A percentile compares a stretch with the other conserved stretches of the same genome.
Conservation (phyloP, 352 stramenopile species). For the Thalassiosira tumida region DNA sequence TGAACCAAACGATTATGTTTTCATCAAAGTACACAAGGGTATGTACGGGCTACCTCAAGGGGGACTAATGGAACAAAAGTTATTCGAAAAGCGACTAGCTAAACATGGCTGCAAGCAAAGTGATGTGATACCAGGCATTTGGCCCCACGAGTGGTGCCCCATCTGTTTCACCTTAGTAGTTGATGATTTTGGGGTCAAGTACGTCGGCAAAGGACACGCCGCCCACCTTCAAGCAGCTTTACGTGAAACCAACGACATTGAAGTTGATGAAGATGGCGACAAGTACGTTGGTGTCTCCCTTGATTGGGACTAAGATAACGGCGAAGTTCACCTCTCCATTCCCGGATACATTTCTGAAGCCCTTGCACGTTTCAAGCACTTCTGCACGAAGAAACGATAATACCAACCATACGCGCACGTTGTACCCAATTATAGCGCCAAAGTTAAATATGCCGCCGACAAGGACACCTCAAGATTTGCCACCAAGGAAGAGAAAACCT, state of each 20-base stretch:
- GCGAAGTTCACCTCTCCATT: conserved; percentile 54
- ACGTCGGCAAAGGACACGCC: neutral
- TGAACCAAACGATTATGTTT: conserved; percentile 32
- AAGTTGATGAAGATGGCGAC: neutral
- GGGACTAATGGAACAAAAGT: conserved; percentile 52
- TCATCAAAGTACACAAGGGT: conserved; percentile 51
- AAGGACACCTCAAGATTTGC: neutral
- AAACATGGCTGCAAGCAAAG: neutral
- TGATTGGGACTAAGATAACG: neutral
- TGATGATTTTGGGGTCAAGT: conserved; percentile 23
- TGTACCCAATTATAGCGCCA: neutral
- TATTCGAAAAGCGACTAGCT: neutral
- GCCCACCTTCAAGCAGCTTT: neutral
- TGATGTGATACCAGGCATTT: neutral
- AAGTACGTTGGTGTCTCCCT: neutral
- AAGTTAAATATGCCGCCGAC: neutral
- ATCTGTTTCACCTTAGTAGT: conserved; percentile 25
- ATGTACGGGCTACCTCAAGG: conserved; percentile 79
- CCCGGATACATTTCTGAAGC: conserved; percentile 58
- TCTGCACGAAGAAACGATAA: neutral
- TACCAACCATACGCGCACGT: neutral
- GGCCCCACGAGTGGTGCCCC: neutral
- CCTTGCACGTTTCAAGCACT: conserved; percentile 50
- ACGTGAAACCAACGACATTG: neutral
- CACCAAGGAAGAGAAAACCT: conserved; percentile 29